Evolutionary conservation across 108 stramenopile genomes (phyloP).

Genomic region (Fragilariopsis cylindrus): DNA sequence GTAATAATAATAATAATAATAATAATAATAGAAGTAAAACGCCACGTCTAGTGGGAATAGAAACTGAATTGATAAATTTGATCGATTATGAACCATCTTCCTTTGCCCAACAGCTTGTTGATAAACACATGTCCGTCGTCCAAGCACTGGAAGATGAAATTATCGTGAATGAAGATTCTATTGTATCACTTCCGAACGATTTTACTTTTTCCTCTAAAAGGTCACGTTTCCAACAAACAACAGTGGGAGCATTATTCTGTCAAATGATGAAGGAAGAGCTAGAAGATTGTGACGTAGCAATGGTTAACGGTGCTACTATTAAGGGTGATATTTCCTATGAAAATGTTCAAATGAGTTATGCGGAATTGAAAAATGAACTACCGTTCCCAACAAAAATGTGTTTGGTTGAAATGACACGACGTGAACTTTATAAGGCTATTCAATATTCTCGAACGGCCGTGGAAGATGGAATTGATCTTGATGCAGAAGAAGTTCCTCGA

Average conservation of each 20-base stretch:
- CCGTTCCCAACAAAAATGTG: slow-evolving; percentile 86
- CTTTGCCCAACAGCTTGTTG: slow-evolving; percentile 49
- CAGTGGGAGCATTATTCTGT: slow-evolving; percentile 66
- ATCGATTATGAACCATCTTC: slow-evolving; percentile 40
- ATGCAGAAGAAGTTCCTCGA: slow-evolving; percentile 47
- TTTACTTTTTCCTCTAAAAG: slow-evolving; percentile 50
- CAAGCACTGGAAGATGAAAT: slow-evolving; percentile 53
- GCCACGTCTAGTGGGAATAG: slow-evolving; percentile 18
- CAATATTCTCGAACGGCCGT: slow-evolving; percentile 56
- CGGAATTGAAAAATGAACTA: slow-evolving; percentile 70
- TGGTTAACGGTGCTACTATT: slow-evolving; percentile 80
- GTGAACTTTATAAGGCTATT: slow-evolving; percentile 59
- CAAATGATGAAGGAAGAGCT: slow-evolving; percentile 63
- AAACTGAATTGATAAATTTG: slow-evolving; percentile 45
- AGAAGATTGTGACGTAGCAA: slow-evolving; percentile 54
- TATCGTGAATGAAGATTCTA: slow-evolving; percentile 44
- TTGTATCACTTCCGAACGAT: slow-evolving; percentile 27
- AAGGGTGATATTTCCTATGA: slow-evolving; percentile 56
- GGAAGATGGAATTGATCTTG: slow-evolving; percentile 41
- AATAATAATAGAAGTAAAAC: neutral
- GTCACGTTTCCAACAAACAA: slow-evolving; percentile 68
- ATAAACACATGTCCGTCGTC: slow-evolving; percentile 54
- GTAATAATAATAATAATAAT: neutral
- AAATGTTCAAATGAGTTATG: slow-evolving; percentile 56
- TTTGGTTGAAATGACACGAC: slow-evolving; percentile 64